Conservation (phyloP, 129 eudicot genomes). For the sunflower (Helianthus annuus) region DNA sequence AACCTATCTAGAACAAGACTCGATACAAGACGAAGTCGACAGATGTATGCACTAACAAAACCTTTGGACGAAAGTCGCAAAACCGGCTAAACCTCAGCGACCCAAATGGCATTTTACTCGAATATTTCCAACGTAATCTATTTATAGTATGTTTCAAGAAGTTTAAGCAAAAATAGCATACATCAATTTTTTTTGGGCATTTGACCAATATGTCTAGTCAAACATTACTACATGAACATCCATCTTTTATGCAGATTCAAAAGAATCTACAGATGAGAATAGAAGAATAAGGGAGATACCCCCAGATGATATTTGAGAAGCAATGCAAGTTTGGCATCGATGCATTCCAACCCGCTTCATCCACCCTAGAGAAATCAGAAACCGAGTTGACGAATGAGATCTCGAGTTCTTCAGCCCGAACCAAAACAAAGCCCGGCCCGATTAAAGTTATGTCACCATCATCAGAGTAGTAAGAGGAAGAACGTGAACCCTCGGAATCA, state of each 20-base stretch:
- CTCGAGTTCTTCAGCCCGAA: constrained; percentile 40
- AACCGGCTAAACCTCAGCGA: too few species aligned
- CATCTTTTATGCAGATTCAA: constrained; percentile 63
- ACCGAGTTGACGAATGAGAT: constrained; percentile 29
- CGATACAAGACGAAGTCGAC: too few species aligned
- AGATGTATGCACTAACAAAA: too few species aligned
- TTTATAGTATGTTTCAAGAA: not conserved
- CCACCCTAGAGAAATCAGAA: constrained; percentile 43
- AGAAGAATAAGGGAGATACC: constrained; percentile 68
- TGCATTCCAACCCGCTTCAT: constrained; percentile 39
- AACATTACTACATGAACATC: not conserved
- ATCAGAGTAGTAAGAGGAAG: constrained; percentile 25
- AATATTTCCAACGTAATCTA: not conserved
- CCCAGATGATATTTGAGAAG: constrained; percentile 85
- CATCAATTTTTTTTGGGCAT: not conserved
- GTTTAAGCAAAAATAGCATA: not conserved
- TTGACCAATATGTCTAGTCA: not conserved
- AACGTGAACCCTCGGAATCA: constrained; percentile 38
- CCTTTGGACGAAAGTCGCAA: too few species aligned
- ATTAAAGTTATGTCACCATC: constrained; percentile 36
- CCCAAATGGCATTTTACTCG: too few species aligned
- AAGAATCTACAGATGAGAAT: constrained; percentile 87
- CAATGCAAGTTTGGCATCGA: constrained; percentile 74
- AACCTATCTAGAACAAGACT: too few species aligned
- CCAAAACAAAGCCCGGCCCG: constrained; percentile 27